phyloP scores from a whole-genome alignment of 148 eudicot species.

The Rhododendron ovatum region DNA sequence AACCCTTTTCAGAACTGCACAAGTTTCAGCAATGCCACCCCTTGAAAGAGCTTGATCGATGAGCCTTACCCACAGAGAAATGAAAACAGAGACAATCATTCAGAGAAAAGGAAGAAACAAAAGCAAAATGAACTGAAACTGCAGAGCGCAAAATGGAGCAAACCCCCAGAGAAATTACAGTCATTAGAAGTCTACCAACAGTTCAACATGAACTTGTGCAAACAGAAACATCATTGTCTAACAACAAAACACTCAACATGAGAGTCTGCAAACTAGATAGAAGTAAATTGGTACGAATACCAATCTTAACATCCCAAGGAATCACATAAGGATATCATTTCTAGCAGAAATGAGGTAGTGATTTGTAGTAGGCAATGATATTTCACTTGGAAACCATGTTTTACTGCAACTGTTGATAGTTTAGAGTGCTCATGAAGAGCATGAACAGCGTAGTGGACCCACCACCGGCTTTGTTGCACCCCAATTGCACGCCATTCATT shows the following conservation, averaged over 20 bases:
- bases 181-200: not conserved
- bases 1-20: slow-evolving; percentile 81
- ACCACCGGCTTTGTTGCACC: slow-evolving; percentile 43
- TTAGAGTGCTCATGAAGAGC: slow-evolving; percentile 84
- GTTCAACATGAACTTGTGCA: not conserved
- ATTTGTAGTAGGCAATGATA: not conserved
- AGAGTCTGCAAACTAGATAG: not conserved
- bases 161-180: not conserved
- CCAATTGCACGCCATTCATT: slow-evolving; percentile 87
- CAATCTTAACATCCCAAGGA: not conserved
- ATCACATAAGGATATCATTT: slow-evolving; percentile 15
- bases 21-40: slow-evolving; percentile 93
- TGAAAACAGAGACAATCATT: not conserved
- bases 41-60: slow-evolving; percentile 82
- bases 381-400: slow-evolving; percentile 50
- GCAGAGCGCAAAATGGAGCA: not conserved
- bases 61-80: slow-evolving; percentile 69
- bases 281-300: not conserved
- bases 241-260: not conserved
- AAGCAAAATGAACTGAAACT: not conserved
- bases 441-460: slow-evolving; percentile 11
- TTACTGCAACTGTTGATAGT: slow-evolving; percentile 71
- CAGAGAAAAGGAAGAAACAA: not conserved
- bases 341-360: slow-evolving; percentile 4
- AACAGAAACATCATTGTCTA: not conserved